Evolutionary conservation across 1,284 basidiomycete species (phyloP).

Genomic region (Leccinum angustisporum): DNA sequence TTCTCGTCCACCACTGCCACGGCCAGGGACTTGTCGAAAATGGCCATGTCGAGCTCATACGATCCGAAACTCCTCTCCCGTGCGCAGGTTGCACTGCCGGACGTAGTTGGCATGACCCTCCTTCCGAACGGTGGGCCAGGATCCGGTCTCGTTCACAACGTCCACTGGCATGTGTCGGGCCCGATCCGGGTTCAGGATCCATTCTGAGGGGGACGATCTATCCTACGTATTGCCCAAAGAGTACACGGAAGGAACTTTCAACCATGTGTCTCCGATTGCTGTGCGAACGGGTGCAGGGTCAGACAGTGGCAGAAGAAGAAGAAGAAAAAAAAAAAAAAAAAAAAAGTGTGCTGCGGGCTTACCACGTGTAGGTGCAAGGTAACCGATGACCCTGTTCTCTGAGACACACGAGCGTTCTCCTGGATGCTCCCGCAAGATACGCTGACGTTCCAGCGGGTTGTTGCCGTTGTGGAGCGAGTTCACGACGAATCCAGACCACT

Average conservation of each 20-base stretch:
- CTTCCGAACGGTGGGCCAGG: too few relatives aligned
- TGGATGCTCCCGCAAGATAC: slow-evolving; percentile 53
- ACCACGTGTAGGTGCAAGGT: slow-evolving; percentile 67
- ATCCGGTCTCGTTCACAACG: too few relatives aligned
- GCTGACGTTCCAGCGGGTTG: slow-evolving; percentile 46
- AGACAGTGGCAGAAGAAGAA: slow-evolving; percentile 6
- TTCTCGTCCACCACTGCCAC: too few relatives aligned
- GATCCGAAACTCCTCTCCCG: too few relatives aligned
- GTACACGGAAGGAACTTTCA: slow-evolving; percentile 61
- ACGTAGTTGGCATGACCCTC: too few relatives aligned
- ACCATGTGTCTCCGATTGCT: slow-evolving; percentile 65
- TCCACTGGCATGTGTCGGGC: too few relatives aligned
- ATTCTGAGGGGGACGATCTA: too few relatives aligned
- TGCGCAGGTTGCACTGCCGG: too few relatives aligned
- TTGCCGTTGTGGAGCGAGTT: slow-evolving; percentile 59
- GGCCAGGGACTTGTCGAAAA: too few relatives aligned
- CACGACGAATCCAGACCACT: slow-evolving; percentile 45
- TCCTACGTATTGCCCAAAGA: slow-evolving; percentile 45
- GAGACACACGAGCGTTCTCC: slow-evolving; percentile 50
- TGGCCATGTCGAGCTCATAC: too few relatives aligned
- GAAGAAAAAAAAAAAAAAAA: background rate
- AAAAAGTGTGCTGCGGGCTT: slow-evolving; percentile 19
- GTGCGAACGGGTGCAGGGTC: slow-evolving; percentile 24
- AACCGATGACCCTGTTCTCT: slow-evolving; percentile 59
- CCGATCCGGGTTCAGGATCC: too few relatives aligned